Conservation (phyloP, 2,329 filamentous ascomycete genomes). For the Trichoderma atrobrunneum region DNA sequence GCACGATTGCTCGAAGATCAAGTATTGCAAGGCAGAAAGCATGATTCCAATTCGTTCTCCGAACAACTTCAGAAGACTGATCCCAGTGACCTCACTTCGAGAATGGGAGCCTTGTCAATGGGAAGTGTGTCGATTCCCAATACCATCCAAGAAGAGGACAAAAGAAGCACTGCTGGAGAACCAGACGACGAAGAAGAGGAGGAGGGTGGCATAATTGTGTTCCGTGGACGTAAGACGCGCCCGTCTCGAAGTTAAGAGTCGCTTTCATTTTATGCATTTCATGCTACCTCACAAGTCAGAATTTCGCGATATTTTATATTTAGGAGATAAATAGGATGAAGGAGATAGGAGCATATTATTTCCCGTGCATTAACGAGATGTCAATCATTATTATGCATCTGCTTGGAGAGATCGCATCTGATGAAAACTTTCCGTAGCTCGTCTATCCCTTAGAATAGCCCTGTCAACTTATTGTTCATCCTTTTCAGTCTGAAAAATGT, state of each 20-base stretch:
- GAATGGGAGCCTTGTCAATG: not conserved
- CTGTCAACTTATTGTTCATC: not conserved
- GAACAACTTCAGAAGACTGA: not conserved
- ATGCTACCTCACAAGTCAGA: not conserved
- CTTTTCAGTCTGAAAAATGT: conserved; percentile 15
- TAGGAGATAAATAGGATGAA: not conserved
- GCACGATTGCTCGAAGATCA: not conserved
- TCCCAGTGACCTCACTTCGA: not conserved
- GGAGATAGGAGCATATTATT: not conserved
- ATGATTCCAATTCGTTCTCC: conserved; percentile 17
- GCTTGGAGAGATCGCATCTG: not conserved
- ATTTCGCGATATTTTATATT: not conserved
- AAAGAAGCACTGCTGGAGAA: not conserved
- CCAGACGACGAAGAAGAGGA: not conserved
- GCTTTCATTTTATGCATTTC: not conserved
- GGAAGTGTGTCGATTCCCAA: not conserved
- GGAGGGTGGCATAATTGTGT: not conserved
- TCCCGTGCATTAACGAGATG: not conserved
- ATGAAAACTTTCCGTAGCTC: not conserved
- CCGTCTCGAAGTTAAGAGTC: not conserved
- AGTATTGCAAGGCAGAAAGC: not conserved
- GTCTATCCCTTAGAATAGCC: not conserved
- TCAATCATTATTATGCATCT: not conserved
- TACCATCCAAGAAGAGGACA: not conserved
- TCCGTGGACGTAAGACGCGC: not conserved